phyloP scores from a whole-genome alignment of 2,329 filamentous ascomycete species.

The Cryphonectria japonica region DNA sequence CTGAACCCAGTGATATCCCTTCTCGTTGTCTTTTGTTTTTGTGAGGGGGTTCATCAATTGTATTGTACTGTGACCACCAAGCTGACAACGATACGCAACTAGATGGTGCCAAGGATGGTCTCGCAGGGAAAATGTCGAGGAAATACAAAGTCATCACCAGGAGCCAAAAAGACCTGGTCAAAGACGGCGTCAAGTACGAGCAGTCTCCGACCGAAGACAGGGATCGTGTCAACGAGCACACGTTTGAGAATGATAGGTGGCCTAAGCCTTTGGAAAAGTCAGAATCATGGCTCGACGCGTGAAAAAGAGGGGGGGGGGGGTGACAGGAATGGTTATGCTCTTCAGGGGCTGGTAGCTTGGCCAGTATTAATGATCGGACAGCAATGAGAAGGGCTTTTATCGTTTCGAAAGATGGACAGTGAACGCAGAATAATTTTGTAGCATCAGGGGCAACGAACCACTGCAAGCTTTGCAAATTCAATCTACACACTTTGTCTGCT shows the following conservation, averaged over 20 bases:
- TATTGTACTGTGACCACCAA: neutral
- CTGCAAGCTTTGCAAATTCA: neutral
- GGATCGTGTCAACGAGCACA: neutral
- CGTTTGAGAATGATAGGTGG: neutral
- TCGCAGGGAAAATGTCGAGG: constrained; percentile 11
- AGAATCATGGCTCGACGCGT: constrained; percentile 9
- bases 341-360: neutral
- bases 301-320: neutral
- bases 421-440: neutral
- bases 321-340: neutral
- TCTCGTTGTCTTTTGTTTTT: no score
- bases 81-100: neutral
- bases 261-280: constrained; percentile 2
- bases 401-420: neutral
- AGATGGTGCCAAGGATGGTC: constrained; percentile 17
- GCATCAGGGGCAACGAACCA: neutral
- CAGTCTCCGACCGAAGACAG: neutral
- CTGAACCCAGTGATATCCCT: no score
- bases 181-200: constrained; percentile 1
- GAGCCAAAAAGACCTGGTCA: neutral
- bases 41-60: no score
- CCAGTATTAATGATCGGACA: no score
- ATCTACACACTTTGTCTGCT: neutral
- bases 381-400: neutral
- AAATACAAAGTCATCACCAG: constrained; percentile 13